Evolutionary conservation across 139 green algal genomes (phyloP).

Genomic region (Limnomonas spitsbergensis): DNA sequence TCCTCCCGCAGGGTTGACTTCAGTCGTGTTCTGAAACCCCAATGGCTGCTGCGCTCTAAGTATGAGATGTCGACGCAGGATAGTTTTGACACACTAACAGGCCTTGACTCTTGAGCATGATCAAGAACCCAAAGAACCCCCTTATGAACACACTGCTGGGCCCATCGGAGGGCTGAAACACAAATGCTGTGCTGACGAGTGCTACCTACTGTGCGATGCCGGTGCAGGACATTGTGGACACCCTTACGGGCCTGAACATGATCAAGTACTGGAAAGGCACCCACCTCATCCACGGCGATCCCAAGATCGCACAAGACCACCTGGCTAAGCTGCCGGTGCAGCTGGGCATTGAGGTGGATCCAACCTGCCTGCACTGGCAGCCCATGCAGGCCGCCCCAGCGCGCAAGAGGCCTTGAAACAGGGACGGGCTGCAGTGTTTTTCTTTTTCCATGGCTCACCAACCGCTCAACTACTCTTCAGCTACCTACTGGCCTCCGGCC

Average conservation of each 20-base stretch:
- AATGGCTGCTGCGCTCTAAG: no score
- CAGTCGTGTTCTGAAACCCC: no score
- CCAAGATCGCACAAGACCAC: constrained; percentile 52
- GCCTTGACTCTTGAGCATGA: no score
- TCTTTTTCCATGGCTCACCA: no score
- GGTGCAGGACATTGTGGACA: constrained; percentile 44
- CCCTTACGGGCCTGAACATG: constrained; percentile 40
- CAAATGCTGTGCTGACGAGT: not conserved
- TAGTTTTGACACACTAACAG: no score
- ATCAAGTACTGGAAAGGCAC: constrained; percentile 86
- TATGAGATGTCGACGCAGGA: no score
- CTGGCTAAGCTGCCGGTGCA: constrained; percentile 26
- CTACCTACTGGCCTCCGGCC: no score
- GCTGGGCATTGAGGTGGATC: constrained; percentile 46
- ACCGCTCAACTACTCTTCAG: no score
- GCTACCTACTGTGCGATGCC: not conserved
- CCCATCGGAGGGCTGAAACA: not conserved
- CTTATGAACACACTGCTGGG: no score
- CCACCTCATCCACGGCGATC: constrained; percentile 51
- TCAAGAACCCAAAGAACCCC: no score
- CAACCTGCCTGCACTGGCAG: constrained; percentile 55
- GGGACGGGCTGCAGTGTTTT: no score
- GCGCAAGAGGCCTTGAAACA: constrained; percentile 35
- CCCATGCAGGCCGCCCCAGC: constrained; percentile 33
- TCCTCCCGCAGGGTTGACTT: no score